Evolutionary conservation across 495 filamentous ascomycete species (phyloP), one percentile per base, ranked within the genome.

Genomic region (Bombardia bombarda): DNA sequence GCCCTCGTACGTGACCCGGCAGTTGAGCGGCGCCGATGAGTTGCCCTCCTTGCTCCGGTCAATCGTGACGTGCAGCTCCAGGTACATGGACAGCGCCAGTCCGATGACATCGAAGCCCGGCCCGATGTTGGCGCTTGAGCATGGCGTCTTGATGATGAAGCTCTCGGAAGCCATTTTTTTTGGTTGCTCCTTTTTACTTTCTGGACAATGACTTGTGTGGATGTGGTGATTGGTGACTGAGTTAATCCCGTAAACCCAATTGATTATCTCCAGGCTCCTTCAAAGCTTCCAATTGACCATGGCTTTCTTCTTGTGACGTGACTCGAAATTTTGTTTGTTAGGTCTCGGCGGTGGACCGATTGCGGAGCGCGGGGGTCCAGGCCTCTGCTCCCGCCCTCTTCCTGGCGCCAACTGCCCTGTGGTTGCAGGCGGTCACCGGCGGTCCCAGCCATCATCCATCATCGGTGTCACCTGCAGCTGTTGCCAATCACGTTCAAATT

Each of bases 81-180:
- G 83, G 65, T 84, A 88, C 58, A 95, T 81, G 38, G 86, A 89
- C 56, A 98, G 70, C 2, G 90, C 90, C 41, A 98, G 77, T 41
- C 92, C 92, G 62, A 96, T 89, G 54, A 96, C 90, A 64, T 98
- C 92, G 69, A 96, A 98, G 13, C 92, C 92, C 22, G 92, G 92
- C 32, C 81, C 90, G 57, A 96, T 94, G 70, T 96, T 96, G 56
- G 90, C 90, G 7, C 87, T 93, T 37, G 89, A 95, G 69, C 88
- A 94, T 32, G 90, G 90, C 14, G 72, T 80, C 53, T 66, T 72
- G 61, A 84, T 80, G 40, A 70, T 60, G 58, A 81, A 82, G 6
- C 70, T 75, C 52, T 74, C 62, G 42, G 65, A 56, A 1, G 49
- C 47, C 43, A 49, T 57, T 48, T 22, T 47, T 26, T 9, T 17